Percentiles rank a stretch among this genome's conserved stretches.
phyloP scores from a whole-genome alignment of 108 stramenopile genomes.

The Parietichytrium sp. region DNA sequence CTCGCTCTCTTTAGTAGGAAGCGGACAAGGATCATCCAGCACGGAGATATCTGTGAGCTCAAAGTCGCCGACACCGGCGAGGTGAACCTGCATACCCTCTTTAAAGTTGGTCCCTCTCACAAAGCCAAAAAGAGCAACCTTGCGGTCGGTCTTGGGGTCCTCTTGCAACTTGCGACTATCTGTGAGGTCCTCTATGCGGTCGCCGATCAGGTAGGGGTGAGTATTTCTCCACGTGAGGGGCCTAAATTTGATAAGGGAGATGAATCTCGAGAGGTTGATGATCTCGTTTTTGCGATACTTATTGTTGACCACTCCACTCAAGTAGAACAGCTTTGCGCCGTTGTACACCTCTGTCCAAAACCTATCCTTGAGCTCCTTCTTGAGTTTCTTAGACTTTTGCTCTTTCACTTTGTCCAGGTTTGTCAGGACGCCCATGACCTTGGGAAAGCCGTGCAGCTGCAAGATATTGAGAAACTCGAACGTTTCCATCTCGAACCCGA shows the following conservation, averaged over 20 bases:
- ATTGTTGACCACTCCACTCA: slow-evolving; percentile 86
- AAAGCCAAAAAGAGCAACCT: slow-evolving; percentile 87
- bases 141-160: slow-evolving; percentile 75
- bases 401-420: slow-evolving; percentile 90
- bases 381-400: slow-evolving; percentile 81
- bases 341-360: slow-evolving; percentile 99
- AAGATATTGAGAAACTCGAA: slow-evolving; percentile 97
- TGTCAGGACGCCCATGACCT: slow-evolving; percentile 96
- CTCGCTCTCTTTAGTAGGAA: slow-evolving; percentile 75
- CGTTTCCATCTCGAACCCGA: slow-evolving; percentile 99
- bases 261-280: slow-evolving; percentile 78
- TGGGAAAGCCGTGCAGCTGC: slow-evolving; percentile 96
- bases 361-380: slow-evolving; percentile 88
- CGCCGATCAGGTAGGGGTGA: slow-evolving; percentile 91
- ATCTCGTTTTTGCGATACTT: slow-evolving; percentile 93
- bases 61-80: slow-evolving; percentile 94
- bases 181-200: slow-evolving; percentile 88
- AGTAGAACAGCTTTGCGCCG: slow-evolving; percentile 96
- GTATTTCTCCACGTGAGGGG: slow-evolving; percentile 96
- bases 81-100: slow-evolving; percentile 76
- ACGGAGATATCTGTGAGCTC: slow-evolving; percentile 67
- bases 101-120: slow-evolving; percentile 91
- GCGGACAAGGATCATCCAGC: slow-evolving; percentile 71
- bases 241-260: slow-evolving; percentile 87
- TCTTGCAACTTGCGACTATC: slow-evolving; percentile 71